Evolutionary conservation across 2,329 filamentous ascomycete species (phyloP), one percentile per base, ranked within the genome.

Genomic region (Claviceps sp.): DNA sequence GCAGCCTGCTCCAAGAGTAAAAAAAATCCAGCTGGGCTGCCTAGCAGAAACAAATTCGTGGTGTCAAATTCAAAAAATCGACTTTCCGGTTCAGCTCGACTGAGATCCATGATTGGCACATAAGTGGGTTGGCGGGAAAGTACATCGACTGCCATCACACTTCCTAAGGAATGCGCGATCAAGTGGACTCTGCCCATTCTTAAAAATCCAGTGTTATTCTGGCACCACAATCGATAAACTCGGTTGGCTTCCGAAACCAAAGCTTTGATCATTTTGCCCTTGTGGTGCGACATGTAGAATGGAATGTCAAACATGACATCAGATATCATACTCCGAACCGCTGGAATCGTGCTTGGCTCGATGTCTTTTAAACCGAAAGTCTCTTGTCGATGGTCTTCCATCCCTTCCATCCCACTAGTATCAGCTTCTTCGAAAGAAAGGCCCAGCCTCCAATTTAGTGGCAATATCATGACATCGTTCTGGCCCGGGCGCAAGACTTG

Each of bases 271-370:
- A 98, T 97, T 66, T 89, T 95, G 4, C 84, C 80, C 62, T 97
- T 95, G 68, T 97, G 91, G 54, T 94, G 87, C 0, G 91, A 97
- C 70, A 98, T 84, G 69, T 97, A 98, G 64, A 95, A 97, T 0
- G 93, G 93, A 48, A 98, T 91, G 64, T 98, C 93, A 48, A 97
- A 84, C 89, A 98, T 96, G 60, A 98, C 89, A 65, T 98, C 93
- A 43, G 87, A 94, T 55, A 98, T 94, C 63, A 98, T 82, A 62
- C 86, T 88, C 46, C 93, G 84, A n/a, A 98, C 85, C 1, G 88
- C 89, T 0, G 91, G 90, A 34, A 98, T 87, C 0, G 88, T 93
- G 43, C 84, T 79, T 1, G 89, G 90, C 5, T 95, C 95, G 58
- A 98, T 96, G 59, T 97, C 90, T 59, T 90, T 86, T 14, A 98